Conservation (phyloP, 768 basidiomycete genomes). For the Leccinum subgranulosum region DNA sequence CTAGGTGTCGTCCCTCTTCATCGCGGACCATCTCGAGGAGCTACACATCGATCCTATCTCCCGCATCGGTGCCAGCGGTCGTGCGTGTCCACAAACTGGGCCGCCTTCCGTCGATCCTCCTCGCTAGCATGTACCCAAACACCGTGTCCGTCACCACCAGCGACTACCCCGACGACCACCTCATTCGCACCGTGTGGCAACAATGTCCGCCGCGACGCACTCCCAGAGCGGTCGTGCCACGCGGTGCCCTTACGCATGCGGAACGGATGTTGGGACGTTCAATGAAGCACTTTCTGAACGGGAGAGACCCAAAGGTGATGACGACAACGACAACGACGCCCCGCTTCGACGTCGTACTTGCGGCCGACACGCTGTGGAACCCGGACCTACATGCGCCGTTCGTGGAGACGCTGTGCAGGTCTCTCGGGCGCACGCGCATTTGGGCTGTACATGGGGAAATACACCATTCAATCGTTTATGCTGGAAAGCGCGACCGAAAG, state of each 20-base stretch:
- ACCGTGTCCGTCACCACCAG: constrained; percentile 45
- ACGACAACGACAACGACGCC: no score
- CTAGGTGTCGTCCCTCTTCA: constrained; percentile 65
- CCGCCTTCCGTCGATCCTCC: constrained; percentile 63
- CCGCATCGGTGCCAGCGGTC: constrained; percentile 7
- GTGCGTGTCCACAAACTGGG: constrained; percentile 60
- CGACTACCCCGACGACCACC: constrained; percentile 68
- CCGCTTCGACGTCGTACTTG: constrained; percentile 64
- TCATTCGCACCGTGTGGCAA: constrained; percentile 56
- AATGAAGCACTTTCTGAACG: not conserved
- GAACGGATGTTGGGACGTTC: constrained; percentile 40
- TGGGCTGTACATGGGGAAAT: constrained; percentile 77
- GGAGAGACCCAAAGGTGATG: not conserved
- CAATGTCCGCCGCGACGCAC: constrained; percentile 54
- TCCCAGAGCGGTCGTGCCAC: constrained; percentile 42
- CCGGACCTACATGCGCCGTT: constrained; percentile 54
- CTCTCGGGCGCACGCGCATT: constrained; percentile 55
- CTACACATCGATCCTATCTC: constrained; percentile 36
- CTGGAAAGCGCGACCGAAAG: constrained; percentile 47
- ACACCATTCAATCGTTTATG: constrained; percentile 50
- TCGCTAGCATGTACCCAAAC: constrained; percentile 48
- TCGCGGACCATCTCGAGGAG: constrained; percentile 61
- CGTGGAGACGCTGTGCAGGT: no score
- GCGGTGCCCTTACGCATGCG: constrained; percentile 65
- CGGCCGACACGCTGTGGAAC: constrained; percentile 81